Conservation (phyloP, 2,329 filamentous ascomycete species). For the Acarospora socialis region DNA sequence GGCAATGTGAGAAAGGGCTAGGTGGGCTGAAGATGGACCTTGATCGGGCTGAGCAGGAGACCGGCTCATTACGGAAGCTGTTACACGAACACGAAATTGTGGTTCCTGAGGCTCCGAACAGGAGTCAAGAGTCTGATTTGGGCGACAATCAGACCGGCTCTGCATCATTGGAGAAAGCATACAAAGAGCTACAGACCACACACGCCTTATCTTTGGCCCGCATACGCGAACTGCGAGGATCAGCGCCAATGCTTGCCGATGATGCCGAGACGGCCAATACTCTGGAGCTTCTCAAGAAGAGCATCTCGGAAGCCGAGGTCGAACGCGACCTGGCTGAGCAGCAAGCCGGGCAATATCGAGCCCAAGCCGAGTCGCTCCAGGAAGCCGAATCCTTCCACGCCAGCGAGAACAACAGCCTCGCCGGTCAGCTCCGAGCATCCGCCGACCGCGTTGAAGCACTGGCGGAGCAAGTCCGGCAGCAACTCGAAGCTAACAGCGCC, state of each 20-base stretch:
- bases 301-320: slow-evolving; percentile 52
- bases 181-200: slow-evolving; percentile 58
- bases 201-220: slow-evolving; percentile 53
- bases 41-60: slow-evolving; percentile 88
- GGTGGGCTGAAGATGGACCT: slow-evolving; percentile 89
- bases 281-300: slow-evolving; percentile 51
- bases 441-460: slow-evolving; percentile 68
- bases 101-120: slow-evolving; percentile 38
- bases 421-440: slow-evolving; percentile 56
- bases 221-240: slow-evolving; percentile 41
- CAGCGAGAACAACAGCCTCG: slow-evolving; percentile 48
- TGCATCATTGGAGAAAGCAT: slow-evolving; percentile 57
- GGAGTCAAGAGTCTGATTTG: slow-evolving; percentile 17
- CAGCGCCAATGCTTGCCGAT: slow-evolving; percentile 11
- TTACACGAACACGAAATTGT: slow-evolving; percentile 72
- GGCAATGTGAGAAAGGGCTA: slow-evolving; percentile 84
- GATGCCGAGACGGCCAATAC: slow-evolving; percentile 45
- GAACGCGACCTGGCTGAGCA: slow-evolving; percentile 59
- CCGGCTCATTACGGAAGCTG: slow-evolving; percentile 62
- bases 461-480: slow-evolving; percentile 61
- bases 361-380: slow-evolving; percentile 45
- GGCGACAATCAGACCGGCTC: slow-evolving; percentile 45
- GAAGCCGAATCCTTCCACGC: slow-evolving; percentile 40
- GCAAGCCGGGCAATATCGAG: slow-evolving; percentile 47
- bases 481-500: slow-evolving; percentile 62